Evolutionary conservation across 345 rosid genomes (phyloP).

Genomic region (Draba incana): DNA sequence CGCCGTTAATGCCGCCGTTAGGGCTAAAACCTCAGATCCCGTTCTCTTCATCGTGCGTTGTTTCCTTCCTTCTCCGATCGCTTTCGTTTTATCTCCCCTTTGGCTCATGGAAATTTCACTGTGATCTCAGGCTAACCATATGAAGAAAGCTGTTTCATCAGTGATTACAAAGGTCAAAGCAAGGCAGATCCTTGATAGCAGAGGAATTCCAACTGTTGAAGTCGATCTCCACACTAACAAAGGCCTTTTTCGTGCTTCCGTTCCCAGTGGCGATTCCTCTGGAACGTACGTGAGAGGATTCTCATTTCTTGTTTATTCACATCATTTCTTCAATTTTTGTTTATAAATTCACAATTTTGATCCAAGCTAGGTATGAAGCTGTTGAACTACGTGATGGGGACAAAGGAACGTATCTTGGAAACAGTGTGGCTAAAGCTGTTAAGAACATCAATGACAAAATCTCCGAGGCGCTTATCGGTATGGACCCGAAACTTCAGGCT

Average conservation of each 20-base stretch:
- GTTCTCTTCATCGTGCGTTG: slow-evolving; percentile 81
- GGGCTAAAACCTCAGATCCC: slow-evolving; percentile 92
- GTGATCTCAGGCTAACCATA: slow-evolving; percentile 78
- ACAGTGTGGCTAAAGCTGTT: slow-evolving; percentile 88
- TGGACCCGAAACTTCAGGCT: slow-evolving; percentile 91
- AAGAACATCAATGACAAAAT: slow-evolving; percentile 87
- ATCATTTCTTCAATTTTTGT: too few relatives aligned
- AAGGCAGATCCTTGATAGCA: slow-evolving; percentile 90
- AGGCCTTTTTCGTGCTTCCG: slow-evolving; percentile 88
- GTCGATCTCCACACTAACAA: slow-evolving; percentile 86
- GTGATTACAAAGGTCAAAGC: slow-evolving; percentile 87
- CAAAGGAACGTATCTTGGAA: slow-evolving; percentile 88
- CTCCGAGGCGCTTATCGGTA: slow-evolving; percentile 84
- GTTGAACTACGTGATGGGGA: slow-evolving; percentile 93
- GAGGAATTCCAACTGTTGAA: slow-evolving; percentile 95
- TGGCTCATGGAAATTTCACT: not conserved
- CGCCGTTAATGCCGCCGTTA: slow-evolving; percentile 98
- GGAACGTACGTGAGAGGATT: slow-evolving; percentile 53
- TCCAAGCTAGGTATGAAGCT: slow-evolving; percentile 95
- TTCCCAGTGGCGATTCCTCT: slow-evolving; percentile 75
- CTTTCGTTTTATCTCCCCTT: too few relatives aligned
- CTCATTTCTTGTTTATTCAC: too few relatives aligned
- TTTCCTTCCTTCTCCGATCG: too few relatives aligned
- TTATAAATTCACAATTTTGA: too few relatives aligned
- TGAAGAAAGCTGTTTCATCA: slow-evolving; percentile 83